Base-by-base conservation (phyloP, 352 stramenopile genomes). In the Pythium aristosporum region DNA sequence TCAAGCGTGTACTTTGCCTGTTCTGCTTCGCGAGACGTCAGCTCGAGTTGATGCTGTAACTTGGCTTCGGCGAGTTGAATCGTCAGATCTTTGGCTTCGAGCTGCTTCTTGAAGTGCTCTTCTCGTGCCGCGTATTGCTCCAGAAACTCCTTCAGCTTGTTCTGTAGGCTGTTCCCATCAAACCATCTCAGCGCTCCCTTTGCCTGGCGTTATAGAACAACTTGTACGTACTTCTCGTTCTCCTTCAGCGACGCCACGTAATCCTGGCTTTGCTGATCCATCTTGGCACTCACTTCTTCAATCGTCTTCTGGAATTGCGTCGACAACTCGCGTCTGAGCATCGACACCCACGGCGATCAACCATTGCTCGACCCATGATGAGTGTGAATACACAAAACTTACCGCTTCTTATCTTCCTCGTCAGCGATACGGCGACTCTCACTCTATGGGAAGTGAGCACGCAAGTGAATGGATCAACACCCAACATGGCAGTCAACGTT, bases 261-360 rank as follows among this genome's bases (percentile, higher is more conserved):
- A 68, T 96, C 87, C 25, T 92, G 76, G 37, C 81, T 75, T 55
- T 96, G 85, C 46, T 92, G 78, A 37, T 96, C 87, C 87, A 96
- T 96, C 67, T 94, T 96, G n/a, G 72, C 61, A 68, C 87, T 92
- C 49, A 96, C 87, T 72, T 94, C 85, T 65, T 94, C 87, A 32
- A 96, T 94, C 20, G 87, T 96, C 48, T 80, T 94, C 32, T 96
- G 83, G 37, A 96, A 96, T 49, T 92, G 85, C 12, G 70, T 53
- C 18, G 81, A 92, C 42, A 96, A 59, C 23, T 92, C 81, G 20
- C 82, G 79, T 16, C 85, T 93, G 57, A 3, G 60, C 44, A 18
- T 2, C 18, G 18, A 20, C 18, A 21, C 39, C 10, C 39, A 20
- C 39, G 21, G 39, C 39, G 0, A 46, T 46, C 39, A 46, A 13